Conservation (phyloP, 805 yeast genomes). For the Candida boleticola region DNA sequence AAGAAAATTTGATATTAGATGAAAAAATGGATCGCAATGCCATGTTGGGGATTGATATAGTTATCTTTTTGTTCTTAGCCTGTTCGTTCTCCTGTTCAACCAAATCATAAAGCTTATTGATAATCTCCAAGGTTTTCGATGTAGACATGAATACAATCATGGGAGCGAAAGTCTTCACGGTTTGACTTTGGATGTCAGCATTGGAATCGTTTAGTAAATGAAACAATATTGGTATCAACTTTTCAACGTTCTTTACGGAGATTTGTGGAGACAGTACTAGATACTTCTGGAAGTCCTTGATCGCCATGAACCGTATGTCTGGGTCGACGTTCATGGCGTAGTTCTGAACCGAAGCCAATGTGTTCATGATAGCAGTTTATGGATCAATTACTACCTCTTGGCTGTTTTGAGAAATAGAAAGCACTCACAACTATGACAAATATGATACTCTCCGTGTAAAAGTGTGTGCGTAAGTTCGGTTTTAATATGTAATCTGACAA, state of each 20-base stretch:
- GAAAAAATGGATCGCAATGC: conserved; percentile 47
- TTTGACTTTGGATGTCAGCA: conserved; percentile 73
- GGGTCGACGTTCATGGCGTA: conserved; percentile 59
- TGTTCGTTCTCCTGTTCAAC: conserved; percentile 17
- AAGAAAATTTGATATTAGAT: conserved; percentile 24
- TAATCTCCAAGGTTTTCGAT: conserved; percentile 27
- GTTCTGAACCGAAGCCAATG: neutral
- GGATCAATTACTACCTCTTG: too few relatives aligned
- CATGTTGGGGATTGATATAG: conserved; percentile 52
- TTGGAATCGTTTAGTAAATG: conserved; percentile 56
- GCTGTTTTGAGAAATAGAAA: too few relatives aligned
- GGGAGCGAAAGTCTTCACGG: conserved; percentile 57
- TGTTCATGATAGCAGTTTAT: neutral
- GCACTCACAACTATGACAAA: too few relatives aligned
- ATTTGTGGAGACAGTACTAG: conserved; percentile 23
- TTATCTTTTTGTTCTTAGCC: conserved; percentile 23
- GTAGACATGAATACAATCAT: conserved; percentile 37
- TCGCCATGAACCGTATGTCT: conserved; percentile 82
- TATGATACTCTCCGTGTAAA: too few relatives aligned
- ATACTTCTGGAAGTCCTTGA: conserved; percentile 63
- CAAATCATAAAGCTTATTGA: conserved; percentile 24
- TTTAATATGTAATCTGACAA: too few relatives aligned
- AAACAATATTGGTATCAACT: conserved; percentile 39
- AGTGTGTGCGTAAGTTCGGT: too few relatives aligned
- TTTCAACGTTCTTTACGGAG: conserved; percentile 25